A percentile compares a stretch with the other conserved stretches of the same genome.
phyloP scores from a whole-genome alignment of 257 asterid species.

The Gentiana macrophylla region DNA sequence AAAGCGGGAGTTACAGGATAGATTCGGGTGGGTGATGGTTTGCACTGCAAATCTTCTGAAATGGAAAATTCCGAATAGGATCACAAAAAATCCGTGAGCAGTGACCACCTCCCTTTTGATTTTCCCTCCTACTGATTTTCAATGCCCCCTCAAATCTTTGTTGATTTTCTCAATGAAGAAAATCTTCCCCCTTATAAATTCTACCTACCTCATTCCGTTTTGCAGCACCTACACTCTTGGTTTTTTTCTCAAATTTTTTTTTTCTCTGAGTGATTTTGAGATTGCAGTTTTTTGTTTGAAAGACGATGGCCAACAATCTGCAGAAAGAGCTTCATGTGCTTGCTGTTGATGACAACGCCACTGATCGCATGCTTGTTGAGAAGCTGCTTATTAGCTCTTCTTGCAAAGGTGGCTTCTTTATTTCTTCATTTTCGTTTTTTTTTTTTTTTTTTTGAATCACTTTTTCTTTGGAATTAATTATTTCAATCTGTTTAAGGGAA shows the following conservation, averaged over 20 bases:
- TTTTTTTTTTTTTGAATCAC: too few species aligned
- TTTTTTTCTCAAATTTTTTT: not conserved
- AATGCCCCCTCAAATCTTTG: constrained; percentile 6
- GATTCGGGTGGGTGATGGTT: constrained; percentile 5
- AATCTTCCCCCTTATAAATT: constrained; percentile 20
- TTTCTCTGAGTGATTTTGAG: not conserved
- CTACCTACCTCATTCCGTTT: constrained; percentile 7
- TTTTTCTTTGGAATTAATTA: too few species aligned
- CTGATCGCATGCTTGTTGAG: constrained; percentile 51
- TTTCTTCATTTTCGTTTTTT: not conserved
- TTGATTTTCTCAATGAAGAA: constrained; percentile 15
- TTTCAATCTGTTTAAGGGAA: too few species aligned
- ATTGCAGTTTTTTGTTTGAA: not conserved
- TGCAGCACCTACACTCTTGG: constrained; percentile 4
- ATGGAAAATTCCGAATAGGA: constrained; percentile 25
- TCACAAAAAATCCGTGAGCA: constrained; percentile 35
- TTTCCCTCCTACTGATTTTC: constrained; percentile 12
- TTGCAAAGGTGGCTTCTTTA: constrained; percentile 37
- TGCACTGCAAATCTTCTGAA: constrained; percentile 13
- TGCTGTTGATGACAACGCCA: constrained; percentile 55
- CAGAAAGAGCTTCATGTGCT: constrained; percentile 48
- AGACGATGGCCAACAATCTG: constrained; percentile 1
- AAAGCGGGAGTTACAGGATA: not conserved
- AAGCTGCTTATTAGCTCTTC: constrained; percentile 49
- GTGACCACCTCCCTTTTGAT: constrained; percentile 8